These are phyloP conservation scores for Pythium aquatile DNA, from an alignment of 352 stramenopile species.

Conservation along the genomic window DNA sequence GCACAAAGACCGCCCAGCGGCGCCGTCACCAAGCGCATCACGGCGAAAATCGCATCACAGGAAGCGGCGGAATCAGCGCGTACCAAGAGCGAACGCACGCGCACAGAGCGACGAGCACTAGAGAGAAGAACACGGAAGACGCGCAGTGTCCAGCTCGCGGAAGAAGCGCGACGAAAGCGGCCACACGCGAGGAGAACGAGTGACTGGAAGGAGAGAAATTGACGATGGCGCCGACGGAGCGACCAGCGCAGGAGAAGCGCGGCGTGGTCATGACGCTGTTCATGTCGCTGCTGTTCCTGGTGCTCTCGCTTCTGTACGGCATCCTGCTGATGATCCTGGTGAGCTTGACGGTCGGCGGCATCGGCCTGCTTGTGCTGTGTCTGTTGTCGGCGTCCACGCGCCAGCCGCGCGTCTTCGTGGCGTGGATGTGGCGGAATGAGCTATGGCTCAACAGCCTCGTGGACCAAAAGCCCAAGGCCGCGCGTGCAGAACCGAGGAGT, in stretches of 20 bases:
- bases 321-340: constrained; percentile 38
- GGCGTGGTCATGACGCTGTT: constrained; percentile 38
- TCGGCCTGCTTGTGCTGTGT: constrained; percentile 50
- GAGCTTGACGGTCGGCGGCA: constrained; percentile 31
- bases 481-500: neutral
- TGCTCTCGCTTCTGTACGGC: constrained; percentile 44
- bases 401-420: constrained; percentile 41
- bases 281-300: constrained; percentile 54
- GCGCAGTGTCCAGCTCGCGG: neutral
- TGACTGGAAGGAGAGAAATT: neutral
- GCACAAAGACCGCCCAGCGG: neutral
- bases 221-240: neutral
- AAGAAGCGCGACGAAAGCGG: constrained; percentile 3
- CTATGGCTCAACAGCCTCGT: constrained; percentile 44
- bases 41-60: neutral
- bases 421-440: constrained; percentile 57
- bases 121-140: neutral
- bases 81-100: neutral
- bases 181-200: neutral
- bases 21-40: neutral
- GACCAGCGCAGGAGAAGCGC: constrained; percentile 4
- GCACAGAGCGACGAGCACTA: neutral
- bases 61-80: neutral
- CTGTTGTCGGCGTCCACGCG: constrained; percentile 37
- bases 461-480: constrained; percentile 25